Percentiles rank a stretch among this genome's conserved stretches.
These are phyloP conservation scores for Flaveria linearis DNA, from an alignment of 129 eudicot genomes.

Conservation along the genomic window DNA sequence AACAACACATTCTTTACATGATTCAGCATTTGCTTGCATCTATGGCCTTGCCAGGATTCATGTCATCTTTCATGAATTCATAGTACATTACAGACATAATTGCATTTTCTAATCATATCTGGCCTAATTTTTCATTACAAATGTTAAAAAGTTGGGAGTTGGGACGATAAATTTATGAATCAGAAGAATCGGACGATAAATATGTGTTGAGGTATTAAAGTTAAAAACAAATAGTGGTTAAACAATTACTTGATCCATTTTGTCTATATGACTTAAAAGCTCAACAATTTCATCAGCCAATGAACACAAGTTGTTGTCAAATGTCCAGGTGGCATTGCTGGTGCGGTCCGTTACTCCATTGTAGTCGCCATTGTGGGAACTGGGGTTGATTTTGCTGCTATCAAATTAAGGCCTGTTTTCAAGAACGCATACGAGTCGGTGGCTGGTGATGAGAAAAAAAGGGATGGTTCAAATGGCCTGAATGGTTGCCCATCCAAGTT, in stretches of 20 bases:
- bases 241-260: conserved; percentile 5
- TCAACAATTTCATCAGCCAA: neutral
- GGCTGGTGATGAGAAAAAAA: conserved; percentile 29
- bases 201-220: neutral
- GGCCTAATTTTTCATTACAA: too few species aligned
- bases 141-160: neutral
- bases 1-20: too few species aligned
- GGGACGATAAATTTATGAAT: neutral
- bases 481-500: conserved; percentile 88
- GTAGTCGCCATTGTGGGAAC: conserved; percentile 85
- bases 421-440: conserved; percentile 34
- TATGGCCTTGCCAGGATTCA: too few species aligned
- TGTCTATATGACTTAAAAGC: neutral
- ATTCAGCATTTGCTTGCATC: too few species aligned
- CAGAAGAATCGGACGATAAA: neutral
- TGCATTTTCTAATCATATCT: too few species aligned
- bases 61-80: too few species aligned
- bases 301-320: conserved; percentile 9
- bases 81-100: too few species aligned
- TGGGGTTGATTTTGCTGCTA: conserved; percentile 63
- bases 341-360: conserved; percentile 71
- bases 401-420: conserved; percentile 49
- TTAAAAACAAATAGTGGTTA: neutral
- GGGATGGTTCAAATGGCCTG: conserved; percentile 71
- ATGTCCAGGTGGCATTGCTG: conserved; percentile 60